Evolutionary conservation across 139 green algal genomes (phyloP).

Genomic region (Volvox reticuliferus): DNA sequence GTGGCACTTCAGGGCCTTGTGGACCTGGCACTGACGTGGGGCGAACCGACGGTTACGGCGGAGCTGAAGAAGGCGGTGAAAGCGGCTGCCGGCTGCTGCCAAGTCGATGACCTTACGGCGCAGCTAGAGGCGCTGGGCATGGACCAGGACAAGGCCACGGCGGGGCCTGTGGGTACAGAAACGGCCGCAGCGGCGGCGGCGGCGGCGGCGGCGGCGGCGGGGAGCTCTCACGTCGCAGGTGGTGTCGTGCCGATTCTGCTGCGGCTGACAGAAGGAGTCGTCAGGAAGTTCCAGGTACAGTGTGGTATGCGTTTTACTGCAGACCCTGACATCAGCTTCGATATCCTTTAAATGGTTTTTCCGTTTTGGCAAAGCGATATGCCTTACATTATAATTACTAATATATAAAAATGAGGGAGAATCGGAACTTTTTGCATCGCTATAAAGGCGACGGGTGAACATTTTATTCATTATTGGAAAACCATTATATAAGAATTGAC

Average conservation of each 20-base stretch:
- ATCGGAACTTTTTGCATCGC: too few relatives aligned
- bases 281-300: conserved; percentile 2
- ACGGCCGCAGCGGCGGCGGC: not conserved
- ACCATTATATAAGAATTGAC: too few relatives aligned
- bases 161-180: not conserved
- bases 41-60: not conserved
- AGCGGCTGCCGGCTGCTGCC: not conserved
- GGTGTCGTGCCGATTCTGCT: conserved; percentile 26
- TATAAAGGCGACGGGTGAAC: too few relatives aligned
- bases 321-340: too few relatives aligned
- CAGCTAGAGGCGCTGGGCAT: not conserved
- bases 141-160: conserved; percentile 8
- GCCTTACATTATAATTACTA: too few relatives aligned
- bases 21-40: conserved; percentile 30
- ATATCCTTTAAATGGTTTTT: too few relatives aligned
- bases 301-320: not conserved
- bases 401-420: too few relatives aligned
- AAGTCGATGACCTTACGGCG: not conserved
- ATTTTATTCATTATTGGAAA: too few relatives aligned
- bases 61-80: not conserved
- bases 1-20: conserved; percentile 21
- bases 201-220: not conserved
- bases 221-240: too few relatives aligned
- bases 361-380: too few relatives aligned
- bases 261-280: not conserved